phyloP scores from a whole-genome alignment of 1,139 yeast genomes.

The Magnusiomyces fungicola region DNA sequence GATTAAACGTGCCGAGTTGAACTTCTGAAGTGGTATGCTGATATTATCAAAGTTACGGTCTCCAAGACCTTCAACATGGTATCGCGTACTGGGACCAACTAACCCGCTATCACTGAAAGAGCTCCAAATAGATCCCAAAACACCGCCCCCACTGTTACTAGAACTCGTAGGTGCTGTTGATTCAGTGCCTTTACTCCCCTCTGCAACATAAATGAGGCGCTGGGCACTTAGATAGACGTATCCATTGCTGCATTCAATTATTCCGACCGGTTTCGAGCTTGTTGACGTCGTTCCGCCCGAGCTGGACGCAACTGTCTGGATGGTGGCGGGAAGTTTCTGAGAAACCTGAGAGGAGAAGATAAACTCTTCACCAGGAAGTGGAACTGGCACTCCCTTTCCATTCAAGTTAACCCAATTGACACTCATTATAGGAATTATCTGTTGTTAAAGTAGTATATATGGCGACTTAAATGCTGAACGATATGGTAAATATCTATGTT shows the following conservation, averaged over 20 bases:
- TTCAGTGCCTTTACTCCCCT: slow-evolving; percentile 3
- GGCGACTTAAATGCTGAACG: too few relatives aligned
- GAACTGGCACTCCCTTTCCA: slow-evolving; percentile 19
- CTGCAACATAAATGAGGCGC: slow-evolving; percentile 18
- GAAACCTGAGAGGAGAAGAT: slow-evolving; percentile 5
- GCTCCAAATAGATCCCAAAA: not conserved
- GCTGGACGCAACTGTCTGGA: not conserved
- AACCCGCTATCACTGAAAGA: not conserved
- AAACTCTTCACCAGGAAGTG: slow-evolving; percentile 22
- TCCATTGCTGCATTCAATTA: slow-evolving; percentile 4
- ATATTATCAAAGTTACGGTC: slow-evolving; percentile 25
- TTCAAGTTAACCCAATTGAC: slow-evolving; percentile 24
- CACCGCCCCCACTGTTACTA: not conserved
- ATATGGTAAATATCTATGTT: too few relatives aligned
- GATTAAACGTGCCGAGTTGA: slow-evolving; percentile 20
- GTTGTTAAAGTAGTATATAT: too few relatives aligned
- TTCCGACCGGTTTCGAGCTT: not conserved
- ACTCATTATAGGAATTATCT: slow-evolving; percentile 21
- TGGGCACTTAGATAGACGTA: slow-evolving; percentile 11
- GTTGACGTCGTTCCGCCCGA: not conserved
- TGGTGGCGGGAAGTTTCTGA: not conserved
- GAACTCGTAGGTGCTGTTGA: not conserved
- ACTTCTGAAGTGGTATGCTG: slow-evolving; percentile 19
- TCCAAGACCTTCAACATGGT: slow-evolving; percentile 26
- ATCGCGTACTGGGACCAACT: slow-evolving; percentile 14